phyloP scores from a whole-genome alignment of 176 grass and related monocot species.

The Hsuehochloa calcarea region DNA sequence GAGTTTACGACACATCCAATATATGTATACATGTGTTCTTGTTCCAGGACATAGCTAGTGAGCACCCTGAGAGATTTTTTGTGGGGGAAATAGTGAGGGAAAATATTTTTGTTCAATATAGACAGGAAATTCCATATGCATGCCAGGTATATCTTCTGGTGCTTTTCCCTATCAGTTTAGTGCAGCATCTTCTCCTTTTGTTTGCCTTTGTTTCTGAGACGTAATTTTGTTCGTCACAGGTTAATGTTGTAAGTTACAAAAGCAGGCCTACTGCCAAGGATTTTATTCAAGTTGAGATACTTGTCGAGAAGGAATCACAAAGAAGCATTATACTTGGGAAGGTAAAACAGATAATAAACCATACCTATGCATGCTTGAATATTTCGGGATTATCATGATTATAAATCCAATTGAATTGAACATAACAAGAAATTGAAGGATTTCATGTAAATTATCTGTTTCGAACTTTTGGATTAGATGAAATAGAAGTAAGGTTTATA shows the following conservation, averaged over 20 bases:
- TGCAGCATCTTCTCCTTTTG: conserved; percentile 1
- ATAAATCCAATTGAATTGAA: not conserved
- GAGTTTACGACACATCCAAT: not conserved
- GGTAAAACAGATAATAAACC: conserved; percentile 42
- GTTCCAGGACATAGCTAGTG: conserved; percentile 82
- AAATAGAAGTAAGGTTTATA: not conserved
- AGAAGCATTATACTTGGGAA: conserved; percentile 91
- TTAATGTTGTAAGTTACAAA: conserved; percentile 88
- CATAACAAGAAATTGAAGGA: not conserved
- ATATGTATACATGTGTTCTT: conserved; percentile 21
- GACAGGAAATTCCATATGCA: conserved; percentile 89
- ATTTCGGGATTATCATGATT: not conserved
- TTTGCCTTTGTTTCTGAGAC: not conserved
- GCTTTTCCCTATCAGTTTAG: not conserved
- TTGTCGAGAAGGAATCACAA: conserved; percentile 91
- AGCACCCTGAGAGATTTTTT: conserved; percentile 92
- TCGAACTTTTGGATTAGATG: not conserved
- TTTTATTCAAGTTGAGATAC: conserved; percentile 95
- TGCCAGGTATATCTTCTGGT: conserved; percentile 63
- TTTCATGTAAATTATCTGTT: not conserved
- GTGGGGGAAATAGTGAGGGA: conserved; percentile 83
- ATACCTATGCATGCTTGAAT: not conserved
- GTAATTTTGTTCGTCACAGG: conserved; percentile 32
- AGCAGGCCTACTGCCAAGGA: conserved; percentile 80
- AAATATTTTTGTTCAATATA: conserved; percentile 94